Conservation (phyloP, 2,329 filamentous ascomycete species). For the Talaromyces sp. region DNA sequence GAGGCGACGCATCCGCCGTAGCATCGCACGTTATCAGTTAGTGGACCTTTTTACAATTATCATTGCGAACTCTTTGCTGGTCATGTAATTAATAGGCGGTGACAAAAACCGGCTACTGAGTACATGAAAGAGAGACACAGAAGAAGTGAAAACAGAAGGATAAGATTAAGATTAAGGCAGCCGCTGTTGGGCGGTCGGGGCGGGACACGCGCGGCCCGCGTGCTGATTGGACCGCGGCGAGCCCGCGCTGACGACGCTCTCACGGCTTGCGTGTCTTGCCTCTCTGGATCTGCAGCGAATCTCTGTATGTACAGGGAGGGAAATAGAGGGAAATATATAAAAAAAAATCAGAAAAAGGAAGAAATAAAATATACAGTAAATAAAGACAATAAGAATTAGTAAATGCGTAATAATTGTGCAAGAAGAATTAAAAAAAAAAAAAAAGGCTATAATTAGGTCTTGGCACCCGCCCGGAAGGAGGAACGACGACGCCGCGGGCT, state of each 20-base stretch:
- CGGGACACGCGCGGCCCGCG: conserved; percentile 8
- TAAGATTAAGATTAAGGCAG: no score
- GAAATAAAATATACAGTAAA: background rate
- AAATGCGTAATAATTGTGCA: background rate
- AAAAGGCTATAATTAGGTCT: conserved; percentile 3
- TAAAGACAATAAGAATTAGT: background rate
- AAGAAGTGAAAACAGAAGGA: background rate
- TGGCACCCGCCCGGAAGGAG: conserved; percentile 4
- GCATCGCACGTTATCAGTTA: background rate
- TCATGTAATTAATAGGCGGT: background rate
- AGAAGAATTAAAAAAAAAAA: background rate
- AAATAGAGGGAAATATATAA: no score
- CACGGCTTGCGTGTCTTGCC: conserved; percentile 9
- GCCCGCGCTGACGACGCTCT: conserved; percentile 12
- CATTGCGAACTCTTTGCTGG: background rate
- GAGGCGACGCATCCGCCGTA: background rate
- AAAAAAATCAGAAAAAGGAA: no score
- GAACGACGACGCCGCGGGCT: background rate
- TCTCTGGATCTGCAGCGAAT: background rate
- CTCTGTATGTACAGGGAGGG: no score
- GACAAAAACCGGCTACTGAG: no score
- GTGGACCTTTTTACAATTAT: no score
- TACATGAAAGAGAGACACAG: no score
- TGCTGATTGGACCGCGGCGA: conserved; percentile 5
- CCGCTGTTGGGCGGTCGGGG: background rate